Conservation (phyloP, 176 grass and related monocot genomes). For the Eremochloa ophiuroides region DNA sequence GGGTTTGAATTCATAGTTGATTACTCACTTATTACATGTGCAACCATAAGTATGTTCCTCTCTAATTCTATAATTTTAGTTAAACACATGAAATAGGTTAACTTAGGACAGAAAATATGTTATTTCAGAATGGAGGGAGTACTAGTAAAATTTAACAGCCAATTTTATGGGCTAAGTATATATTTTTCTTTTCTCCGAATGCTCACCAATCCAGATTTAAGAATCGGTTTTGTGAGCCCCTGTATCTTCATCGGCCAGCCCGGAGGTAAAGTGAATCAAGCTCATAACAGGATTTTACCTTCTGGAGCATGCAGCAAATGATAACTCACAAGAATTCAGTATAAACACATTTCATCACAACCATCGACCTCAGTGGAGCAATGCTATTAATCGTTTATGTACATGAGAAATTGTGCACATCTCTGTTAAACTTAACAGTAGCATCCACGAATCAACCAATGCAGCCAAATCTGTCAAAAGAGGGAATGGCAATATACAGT, state of each 20-base stretch:
- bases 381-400: conserved; percentile 38
- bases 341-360: not conserved
- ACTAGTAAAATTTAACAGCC: too few species aligned
- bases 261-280: not conserved
- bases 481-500: conserved; percentile 35
- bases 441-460: conserved; percentile 36
- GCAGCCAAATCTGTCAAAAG: conserved; percentile 25
- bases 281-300: not conserved
- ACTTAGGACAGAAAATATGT: too few species aligned
- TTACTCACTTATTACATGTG: too few species aligned
- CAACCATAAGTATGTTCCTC: too few species aligned
- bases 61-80: too few species aligned
- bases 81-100: too few species aligned
- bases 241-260: not conserved
- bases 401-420: conserved; percentile 31
- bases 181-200: too few species aligned
- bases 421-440: not conserved
- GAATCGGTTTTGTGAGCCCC: not conserved
- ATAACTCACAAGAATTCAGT: not conserved
- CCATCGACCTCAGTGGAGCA: not conserved
- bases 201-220: too few species aligned
- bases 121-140: too few species aligned
- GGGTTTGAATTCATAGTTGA: too few species aligned
- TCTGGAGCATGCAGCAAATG: not conserved
- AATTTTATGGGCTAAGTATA: too few species aligned